Evolutionary conservation across 192 early-diverging fungal genomes (phyloP).

Genomic region (Linnemannia elongata): DNA sequence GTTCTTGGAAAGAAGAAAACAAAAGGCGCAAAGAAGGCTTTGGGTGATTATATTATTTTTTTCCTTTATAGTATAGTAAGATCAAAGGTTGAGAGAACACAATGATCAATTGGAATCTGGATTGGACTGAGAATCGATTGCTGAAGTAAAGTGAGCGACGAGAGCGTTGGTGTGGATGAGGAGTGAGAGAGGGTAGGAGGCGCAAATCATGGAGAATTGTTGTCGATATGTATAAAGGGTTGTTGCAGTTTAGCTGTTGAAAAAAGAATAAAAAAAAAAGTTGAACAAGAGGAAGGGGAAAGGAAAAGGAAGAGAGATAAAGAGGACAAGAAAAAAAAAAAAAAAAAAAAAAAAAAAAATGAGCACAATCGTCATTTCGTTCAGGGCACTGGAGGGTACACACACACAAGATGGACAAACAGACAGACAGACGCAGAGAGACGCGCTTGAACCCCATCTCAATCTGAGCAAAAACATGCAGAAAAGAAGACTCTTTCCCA

Average conservation of each 20-base stretch:
- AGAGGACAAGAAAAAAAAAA: not conserved
- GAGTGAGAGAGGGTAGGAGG: conserved; percentile 1
- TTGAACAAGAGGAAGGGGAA: not conserved
- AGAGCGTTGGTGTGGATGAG: conserved; percentile 7
- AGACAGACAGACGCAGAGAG: not conserved
- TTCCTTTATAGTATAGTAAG: not conserved
- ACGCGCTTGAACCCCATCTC: too few species aligned
- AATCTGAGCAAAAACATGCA: not conserved
- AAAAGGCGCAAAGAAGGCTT: not conserved
- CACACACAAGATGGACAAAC: not conserved
- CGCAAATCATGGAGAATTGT: conserved; percentile 22
- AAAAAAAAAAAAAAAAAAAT: not conserved
- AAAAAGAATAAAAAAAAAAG: not conserved
- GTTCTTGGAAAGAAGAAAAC: not conserved
- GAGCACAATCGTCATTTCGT: not conserved
- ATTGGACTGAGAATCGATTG: conserved; percentile 14
- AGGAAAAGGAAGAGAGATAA: not conserved
- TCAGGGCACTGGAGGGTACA: not conserved
- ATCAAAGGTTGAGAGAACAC: too few species aligned
- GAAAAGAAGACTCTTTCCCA: not conserved
- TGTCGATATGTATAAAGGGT: not conserved
- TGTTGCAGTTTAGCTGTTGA: not conserved
- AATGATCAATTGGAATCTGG: conserved; percentile 18
- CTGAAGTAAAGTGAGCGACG: not conserved
- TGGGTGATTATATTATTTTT: not conserved